Evolutionary conservation across 2,329 filamentous ascomycete species (phyloP).

Genomic region (Verticillium zaregamsianum): DNA sequence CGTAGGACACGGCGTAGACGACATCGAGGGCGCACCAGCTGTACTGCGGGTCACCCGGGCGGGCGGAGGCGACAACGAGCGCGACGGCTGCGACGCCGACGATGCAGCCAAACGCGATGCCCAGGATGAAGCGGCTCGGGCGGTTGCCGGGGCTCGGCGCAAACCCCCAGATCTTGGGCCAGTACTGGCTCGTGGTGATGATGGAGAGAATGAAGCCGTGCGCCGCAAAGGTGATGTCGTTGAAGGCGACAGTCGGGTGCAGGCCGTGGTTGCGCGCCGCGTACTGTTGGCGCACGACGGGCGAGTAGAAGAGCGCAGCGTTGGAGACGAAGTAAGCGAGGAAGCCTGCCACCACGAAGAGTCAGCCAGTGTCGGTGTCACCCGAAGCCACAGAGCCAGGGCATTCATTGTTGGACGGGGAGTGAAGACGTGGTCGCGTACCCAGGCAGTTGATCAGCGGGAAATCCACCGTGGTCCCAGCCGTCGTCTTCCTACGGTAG

Average conservation of each 20-base stretch:
- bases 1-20: constrained; percentile 70
- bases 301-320: constrained; percentile 71
- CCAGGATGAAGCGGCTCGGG: constrained; percentile 58
- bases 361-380: constrained; percentile 4
- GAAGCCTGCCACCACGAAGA: constrained; percentile 50
- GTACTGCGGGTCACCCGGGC: constrained; percentile 31
- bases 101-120: constrained; percentile 66
- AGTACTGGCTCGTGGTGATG: constrained; percentile 73
- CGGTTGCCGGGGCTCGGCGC: constrained; percentile 51
- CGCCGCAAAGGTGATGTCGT: constrained; percentile 83
- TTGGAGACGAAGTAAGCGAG: constrained; percentile 73
- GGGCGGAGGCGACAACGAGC: constrained; percentile 36
- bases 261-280: constrained; percentile 71
- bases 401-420: background rate
- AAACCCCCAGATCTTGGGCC: constrained; percentile 77
- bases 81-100: constrained; percentile 51
- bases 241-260: constrained; percentile 79
- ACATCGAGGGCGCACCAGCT: constrained; percentile 62
- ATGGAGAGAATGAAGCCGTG: constrained; percentile 73
- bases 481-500: constrained; percentile 69
- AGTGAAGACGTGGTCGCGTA: constrained; percentile 21
- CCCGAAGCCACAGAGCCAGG: background rate
- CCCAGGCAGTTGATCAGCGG: constrained; percentile 68
- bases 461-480: constrained; percentile 84
- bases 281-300: constrained; percentile 76